These are phyloP conservation scores for Pleurotus djamor DNA, from an alignment of 768 basidiomycete genomes.

Conservation along the genomic window DNA sequence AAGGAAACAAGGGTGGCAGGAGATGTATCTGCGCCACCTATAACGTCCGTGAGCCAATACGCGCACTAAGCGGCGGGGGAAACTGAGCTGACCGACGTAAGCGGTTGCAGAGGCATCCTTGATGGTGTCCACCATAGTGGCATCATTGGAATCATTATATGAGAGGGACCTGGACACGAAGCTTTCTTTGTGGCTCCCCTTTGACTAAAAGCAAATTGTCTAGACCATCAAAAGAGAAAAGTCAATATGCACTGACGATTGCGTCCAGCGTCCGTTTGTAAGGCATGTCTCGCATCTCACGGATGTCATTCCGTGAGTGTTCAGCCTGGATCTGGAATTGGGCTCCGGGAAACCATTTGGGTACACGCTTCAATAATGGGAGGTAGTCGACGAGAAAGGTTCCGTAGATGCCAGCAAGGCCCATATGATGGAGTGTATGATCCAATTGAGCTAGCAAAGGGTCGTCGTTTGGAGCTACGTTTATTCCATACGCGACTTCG, in stretches of 20 bases:
- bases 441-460: constrained; percentile 29
- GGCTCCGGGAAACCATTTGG: constrained; percentile 31
- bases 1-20: neutral
- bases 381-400: constrained; percentile 29
- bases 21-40: neutral
- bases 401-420: constrained; percentile 21
- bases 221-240: no score
- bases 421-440: constrained; percentile 21
- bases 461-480: constrained; percentile 26
- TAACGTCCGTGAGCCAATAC: no score
- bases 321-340: constrained; percentile 12
- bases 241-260: no score
- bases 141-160: no score
- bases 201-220: neutral
- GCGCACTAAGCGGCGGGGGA: no score
- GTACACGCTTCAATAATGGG: constrained; percentile 27
- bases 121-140: neutral
- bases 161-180: neutral
- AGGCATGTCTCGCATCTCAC: neutral
- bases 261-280: neutral
- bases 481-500: constrained; percentile 30
- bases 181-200: neutral
- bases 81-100: neutral
- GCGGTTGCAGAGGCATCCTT: neutral
- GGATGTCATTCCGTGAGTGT: neutral